Percentiles rank a stretch among this genome's conserved stretches.
Evolutionary conservation across 179 eudicot species (phyloP).

Genomic region (Beta lomatogona): DNA sequence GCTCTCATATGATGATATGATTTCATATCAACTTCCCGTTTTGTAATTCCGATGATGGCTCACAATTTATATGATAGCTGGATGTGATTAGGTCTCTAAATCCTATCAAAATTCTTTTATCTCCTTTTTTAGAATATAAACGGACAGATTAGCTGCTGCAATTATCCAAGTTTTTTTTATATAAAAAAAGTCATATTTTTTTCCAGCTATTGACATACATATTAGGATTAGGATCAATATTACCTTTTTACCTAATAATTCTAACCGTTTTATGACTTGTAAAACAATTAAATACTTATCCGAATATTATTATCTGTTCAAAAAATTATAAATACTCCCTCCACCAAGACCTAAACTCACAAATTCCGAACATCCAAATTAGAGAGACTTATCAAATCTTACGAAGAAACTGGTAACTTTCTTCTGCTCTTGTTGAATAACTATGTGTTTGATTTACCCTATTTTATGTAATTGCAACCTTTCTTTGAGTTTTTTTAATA

Average conservation of each 20-base stretch:
- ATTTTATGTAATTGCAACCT: neutral
- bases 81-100: neutral
- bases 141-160: neutral
- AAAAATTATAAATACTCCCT: neutral
- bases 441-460: no score
- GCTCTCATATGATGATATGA: no score
- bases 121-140: neutral
- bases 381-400: neutral
- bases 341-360: neutral
- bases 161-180: no score
- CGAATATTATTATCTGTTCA: neutral
- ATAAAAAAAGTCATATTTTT: no score
- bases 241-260: neutral
- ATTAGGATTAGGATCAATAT: neutral
- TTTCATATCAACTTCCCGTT: no score
- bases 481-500: neutral
- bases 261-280: neutral
- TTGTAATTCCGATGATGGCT: no score
- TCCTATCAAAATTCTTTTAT: neutral
- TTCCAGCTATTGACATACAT: neutral
- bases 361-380: neutral
- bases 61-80: neutral
- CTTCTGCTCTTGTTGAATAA: neutral
- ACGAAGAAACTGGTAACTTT: neutral
- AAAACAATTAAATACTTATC: neutral